Evolutionary conservation across 2,329 filamentous ascomycete species (phyloP).

Genomic region (Epichloe elymi): DNA sequence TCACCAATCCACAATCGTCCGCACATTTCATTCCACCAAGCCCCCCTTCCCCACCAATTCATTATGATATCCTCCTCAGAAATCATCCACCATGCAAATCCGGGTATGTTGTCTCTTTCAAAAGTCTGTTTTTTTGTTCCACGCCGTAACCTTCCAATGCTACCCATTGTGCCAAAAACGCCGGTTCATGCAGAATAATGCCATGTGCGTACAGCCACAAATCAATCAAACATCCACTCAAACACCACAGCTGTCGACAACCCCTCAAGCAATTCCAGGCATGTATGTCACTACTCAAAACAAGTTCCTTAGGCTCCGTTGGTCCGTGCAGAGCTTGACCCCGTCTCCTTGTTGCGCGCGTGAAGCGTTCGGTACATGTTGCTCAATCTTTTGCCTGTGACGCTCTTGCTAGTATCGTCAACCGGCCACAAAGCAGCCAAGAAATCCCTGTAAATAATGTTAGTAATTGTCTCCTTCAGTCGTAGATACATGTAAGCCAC

Average conservation of each 20-base stretch:
- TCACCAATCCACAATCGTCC: not conserved
- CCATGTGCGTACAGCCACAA: constrained; percentile 8
- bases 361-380: constrained; percentile 31
- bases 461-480: constrained; percentile 5
- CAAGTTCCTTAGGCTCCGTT: constrained; percentile 16
- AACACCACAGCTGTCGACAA: not conserved
- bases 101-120: constrained; percentile 15
- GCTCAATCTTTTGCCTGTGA: constrained; percentile 30
- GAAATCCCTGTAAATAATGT: constrained; percentile 26
- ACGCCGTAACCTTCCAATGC: constrained; percentile 11
- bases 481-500: not conserved
- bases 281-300: not conserved
- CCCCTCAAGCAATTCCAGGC: not conserved
- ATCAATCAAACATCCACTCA: not conserved
- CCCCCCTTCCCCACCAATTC: not conserved
- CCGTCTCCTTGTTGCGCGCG: constrained; percentile 19
- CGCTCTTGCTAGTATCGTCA: constrained; percentile 29
- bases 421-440: constrained; percentile 33
- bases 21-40: not conserved
- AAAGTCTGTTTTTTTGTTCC: constrained; percentile 5
- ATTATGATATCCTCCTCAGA: constrained; percentile 9
- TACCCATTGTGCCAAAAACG: constrained; percentile 12
- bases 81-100: constrained; percentile 13
- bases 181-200: constrained; percentile 14
- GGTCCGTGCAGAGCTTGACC: constrained; percentile 15